phyloP scores from a whole-genome alignment of 2,329 filamentous ascomycete genomes.

The Botryotinia globosa region DNA sequence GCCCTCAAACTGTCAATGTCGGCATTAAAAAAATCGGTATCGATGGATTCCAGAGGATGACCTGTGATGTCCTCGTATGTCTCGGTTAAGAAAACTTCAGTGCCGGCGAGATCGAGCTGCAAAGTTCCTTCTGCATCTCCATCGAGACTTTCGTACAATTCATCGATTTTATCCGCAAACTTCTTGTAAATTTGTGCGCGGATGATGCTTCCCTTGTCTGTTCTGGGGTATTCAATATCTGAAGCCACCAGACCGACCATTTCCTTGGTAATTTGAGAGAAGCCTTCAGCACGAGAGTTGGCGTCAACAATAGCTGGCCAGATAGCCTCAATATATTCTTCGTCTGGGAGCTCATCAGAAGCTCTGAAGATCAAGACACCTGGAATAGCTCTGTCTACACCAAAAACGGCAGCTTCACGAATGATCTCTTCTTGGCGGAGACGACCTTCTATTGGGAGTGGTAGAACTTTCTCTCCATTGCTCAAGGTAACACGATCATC shows the following conservation, averaged over 20 bases:
- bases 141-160: constrained; percentile 39
- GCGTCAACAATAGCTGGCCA: constrained; percentile 52
- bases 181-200: constrained; percentile 48
- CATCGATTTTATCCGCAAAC: constrained; percentile 46
- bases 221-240: constrained; percentile 45
- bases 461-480: constrained; percentile 50
- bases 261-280: constrained; percentile 51
- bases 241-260: constrained; percentile 51
- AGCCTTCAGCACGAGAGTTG: constrained; percentile 51
- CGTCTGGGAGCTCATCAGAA: constrained; percentile 42
- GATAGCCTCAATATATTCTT: constrained; percentile 48
- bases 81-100: constrained; percentile 37
- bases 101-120: constrained; percentile 32
- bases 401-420: constrained; percentile 57
- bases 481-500: constrained; percentile 47
- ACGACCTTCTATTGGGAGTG: constrained; percentile 49
- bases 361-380: constrained; percentile 54
- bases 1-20: constrained; percentile 60
- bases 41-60: constrained; percentile 30
- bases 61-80: constrained; percentile 24
- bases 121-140: constrained; percentile 27
- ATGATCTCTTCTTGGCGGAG: constrained; percentile 53
- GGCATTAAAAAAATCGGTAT: constrained; percentile 56
- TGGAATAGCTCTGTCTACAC: constrained; percentile 50
- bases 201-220: constrained; percentile 55